Evolutionary conservation across 139 green algal species (phyloP).

Genomic region (Astrephomene gubernaculifera): DNA sequence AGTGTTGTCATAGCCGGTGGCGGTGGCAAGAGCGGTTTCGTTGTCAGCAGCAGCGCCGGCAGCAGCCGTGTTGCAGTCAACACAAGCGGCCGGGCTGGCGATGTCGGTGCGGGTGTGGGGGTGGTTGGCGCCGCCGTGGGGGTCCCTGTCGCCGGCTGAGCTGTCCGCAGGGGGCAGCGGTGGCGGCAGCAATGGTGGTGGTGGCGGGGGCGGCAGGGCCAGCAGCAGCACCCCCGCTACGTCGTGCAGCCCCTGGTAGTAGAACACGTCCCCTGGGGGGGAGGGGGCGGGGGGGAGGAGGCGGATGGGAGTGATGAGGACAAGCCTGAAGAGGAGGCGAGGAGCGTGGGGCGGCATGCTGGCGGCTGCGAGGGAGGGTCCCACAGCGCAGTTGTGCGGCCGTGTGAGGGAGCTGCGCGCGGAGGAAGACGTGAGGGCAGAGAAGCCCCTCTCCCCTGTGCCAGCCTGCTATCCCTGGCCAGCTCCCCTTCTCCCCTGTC

Average conservation of each 20-base stretch:
- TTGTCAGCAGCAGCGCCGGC: neutral
- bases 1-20: neutral
- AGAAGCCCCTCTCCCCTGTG: no score
- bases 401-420: no score
- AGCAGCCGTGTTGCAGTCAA: neutral
- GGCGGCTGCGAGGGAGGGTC: no score
- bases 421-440: no score
- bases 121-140: neutral
- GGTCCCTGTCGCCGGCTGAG: neutral
- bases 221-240: slow-evolving; percentile 91
- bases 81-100: neutral
- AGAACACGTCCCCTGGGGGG: slow-evolving; percentile 65
- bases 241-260: slow-evolving; percentile 94
- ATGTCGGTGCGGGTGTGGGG: neutral
- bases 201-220: slow-evolving; percentile 9
- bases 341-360: neutral
- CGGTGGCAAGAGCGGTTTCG: neutral
- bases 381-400: no score
- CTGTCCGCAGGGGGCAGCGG: neutral
- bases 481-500: no score
- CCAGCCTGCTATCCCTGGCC: no score
- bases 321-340: neutral
- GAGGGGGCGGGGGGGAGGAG: neutral
- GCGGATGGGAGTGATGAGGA: neutral
- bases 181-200: neutral